Evolutionary conservation across 805 yeast genomes (phyloP).

Genomic region (Maudiozyma barnettii): DNA sequence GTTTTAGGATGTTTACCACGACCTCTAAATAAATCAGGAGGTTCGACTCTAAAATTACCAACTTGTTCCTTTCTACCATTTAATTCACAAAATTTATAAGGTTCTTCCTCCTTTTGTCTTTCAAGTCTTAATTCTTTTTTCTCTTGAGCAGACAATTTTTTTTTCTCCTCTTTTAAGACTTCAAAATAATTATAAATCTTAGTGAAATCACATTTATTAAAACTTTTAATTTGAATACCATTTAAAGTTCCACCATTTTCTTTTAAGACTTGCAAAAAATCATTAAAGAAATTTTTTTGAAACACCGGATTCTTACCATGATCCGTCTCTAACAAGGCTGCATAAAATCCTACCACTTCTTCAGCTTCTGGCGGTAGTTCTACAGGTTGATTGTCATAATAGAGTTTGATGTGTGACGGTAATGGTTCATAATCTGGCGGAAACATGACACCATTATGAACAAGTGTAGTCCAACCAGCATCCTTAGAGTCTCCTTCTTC

Average conservation of each 20-base stretch:
- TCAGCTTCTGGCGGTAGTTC: conserved; percentile 73
- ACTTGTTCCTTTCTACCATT: conserved; percentile 88
- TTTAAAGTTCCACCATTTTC: conserved; percentile 57
- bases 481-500: conserved; percentile 66
- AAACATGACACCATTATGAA: conserved; percentile 84
- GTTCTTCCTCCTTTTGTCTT: conserved; percentile 68
- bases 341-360: conserved; percentile 94
- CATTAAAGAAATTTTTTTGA: conserved; percentile 77
- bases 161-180: conserved; percentile 59
- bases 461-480: conserved; percentile 73
- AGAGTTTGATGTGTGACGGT: conserved; percentile 65
- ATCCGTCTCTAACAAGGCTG: conserved; percentile 78
- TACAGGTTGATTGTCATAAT: conserved; percentile 71
- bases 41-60: conserved; percentile 90
- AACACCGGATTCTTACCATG: conserved; percentile 83
- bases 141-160: conserved; percentile 57
- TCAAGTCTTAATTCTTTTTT: conserved; percentile 65
- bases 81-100: conserved; percentile 65
- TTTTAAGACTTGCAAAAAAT: conserved; percentile 58
- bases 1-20: conserved; percentile 97
- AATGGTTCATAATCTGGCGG: conserved; percentile 88
- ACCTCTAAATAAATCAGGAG: conserved; percentile 92
- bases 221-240: conserved; percentile 41
- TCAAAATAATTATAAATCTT: conserved; percentile 69
- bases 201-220: conserved; percentile 67